Percentiles rank a stretch among this genome's conserved stretches.
Conservation (phyloP, 805 yeast species). For the Candida pseudofarinosa region DNA sequence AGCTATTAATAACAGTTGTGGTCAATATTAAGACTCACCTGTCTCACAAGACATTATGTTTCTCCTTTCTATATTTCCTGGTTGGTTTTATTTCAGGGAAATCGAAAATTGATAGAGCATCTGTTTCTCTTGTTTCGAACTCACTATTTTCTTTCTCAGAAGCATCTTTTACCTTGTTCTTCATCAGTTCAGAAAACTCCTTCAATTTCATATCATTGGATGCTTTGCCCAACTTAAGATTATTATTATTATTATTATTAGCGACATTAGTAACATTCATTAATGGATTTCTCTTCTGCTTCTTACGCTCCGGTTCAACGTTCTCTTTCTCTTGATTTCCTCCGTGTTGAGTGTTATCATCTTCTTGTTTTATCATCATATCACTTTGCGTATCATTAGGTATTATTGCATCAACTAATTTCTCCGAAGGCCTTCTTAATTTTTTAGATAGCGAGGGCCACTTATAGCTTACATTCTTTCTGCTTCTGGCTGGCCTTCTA, state of each 20-base stretch:
- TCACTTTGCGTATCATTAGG: slow-evolving; percentile 27
- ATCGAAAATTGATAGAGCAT: slow-evolving; percentile 40
- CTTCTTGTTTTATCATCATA: slow-evolving; percentile 3
- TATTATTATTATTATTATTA: not conserved
- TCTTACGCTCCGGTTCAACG: slow-evolving; percentile 1
- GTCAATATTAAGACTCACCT: not conserved
- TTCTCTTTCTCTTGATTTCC: slow-evolving; percentile 3
- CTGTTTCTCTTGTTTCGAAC: not conserved
- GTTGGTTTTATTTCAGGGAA: slow-evolving; percentile 22
- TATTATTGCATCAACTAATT: slow-evolving; percentile 51
- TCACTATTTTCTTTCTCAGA: not conserved
- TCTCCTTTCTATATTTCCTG: slow-evolving; percentile 2
- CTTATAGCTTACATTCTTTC: slow-evolving; percentile 60
- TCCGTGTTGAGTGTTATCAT: slow-evolving; percentile 1
- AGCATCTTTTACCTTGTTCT: not conserved
- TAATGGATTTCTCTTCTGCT: slow-evolving; percentile 15
- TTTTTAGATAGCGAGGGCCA: slow-evolving; percentile 64
- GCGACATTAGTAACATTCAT: slow-evolving; percentile 25
- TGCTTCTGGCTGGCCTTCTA: slow-evolving; percentile 45
- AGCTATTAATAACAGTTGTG: not conserved
- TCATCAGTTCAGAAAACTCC: not conserved
- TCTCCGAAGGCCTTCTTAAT: slow-evolving; percentile 62
- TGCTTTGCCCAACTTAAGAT: not conserved
- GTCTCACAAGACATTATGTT: not conserved
- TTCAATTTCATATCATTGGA: not conserved